These are phyloP conservation scores for Backusella parvicylindrica DNA, from an alignment of 192 early-diverging fungal species.

Conservation along the genomic window DNA sequence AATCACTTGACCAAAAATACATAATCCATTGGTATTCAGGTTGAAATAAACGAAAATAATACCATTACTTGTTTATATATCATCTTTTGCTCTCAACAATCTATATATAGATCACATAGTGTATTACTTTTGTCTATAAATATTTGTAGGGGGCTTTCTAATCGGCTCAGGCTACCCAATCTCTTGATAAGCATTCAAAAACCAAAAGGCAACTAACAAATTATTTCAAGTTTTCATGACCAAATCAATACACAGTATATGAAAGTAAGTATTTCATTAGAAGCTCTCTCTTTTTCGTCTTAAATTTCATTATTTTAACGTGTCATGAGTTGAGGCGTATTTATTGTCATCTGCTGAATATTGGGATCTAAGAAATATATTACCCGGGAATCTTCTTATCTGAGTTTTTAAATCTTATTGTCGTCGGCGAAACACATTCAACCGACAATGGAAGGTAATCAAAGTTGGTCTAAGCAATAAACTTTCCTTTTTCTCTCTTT, in stretches of 20 bases:
- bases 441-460: neutral
- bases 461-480: neutral
- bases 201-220: neutral
- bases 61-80: too few species aligned
- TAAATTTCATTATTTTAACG: neutral
- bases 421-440: neutral
- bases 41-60: too few species aligned
- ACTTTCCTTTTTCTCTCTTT: neutral
- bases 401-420: neutral
- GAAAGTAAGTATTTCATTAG: too few species aligned
- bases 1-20: neutral
- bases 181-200: neutral
- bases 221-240: neutral
- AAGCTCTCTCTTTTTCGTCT: neutral
- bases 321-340: neutral
- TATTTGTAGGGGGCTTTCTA: neutral
- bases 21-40: neutral
- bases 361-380: neutral
- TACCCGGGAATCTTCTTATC: neutral
- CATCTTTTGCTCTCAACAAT: neutral
- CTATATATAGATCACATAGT: neutral
- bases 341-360: neutral
- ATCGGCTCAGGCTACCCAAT: neutral
- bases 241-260: neutral
- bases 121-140: neutral